These are phyloP conservation scores for Myxozyma mucilagina DNA, from an alignment of 805 yeast genomes.

Conservation along the genomic window DNA sequence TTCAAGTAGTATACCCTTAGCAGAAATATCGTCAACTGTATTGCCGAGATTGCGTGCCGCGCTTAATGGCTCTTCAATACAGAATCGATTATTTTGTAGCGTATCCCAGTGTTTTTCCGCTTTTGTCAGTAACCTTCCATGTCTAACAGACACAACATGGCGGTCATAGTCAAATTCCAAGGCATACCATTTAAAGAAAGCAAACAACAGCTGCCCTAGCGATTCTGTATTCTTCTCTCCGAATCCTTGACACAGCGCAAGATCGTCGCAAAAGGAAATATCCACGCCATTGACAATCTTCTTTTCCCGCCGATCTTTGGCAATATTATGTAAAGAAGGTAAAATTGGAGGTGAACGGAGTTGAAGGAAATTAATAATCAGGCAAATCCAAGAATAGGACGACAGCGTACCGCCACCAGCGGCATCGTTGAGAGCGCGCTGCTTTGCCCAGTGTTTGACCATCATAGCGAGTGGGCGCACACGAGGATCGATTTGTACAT, in stretches of 20 bases:
- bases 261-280: slow-evolving; percentile 33
- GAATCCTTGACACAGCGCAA: slow-evolving; percentile 19
- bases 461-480: slow-evolving; percentile 35
- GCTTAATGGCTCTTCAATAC: slow-evolving; percentile 35
- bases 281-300: slow-evolving; percentile 28
- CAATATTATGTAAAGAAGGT: slow-evolving; percentile 33
- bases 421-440: slow-evolving; percentile 35
- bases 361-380: slow-evolving; percentile 35
- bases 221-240: slow-evolving; percentile 32
- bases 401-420: slow-evolving; percentile 36
- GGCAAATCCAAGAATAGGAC: slow-evolving; percentile 36
- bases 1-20: slow-evolving; percentile 34
- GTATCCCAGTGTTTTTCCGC: slow-evolving; percentile 34
- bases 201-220: slow-evolving; percentile 31
- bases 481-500: slow-evolving; percentile 33
- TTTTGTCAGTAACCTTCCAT: slow-evolving; percentile 32
- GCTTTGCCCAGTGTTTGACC: slow-evolving; percentile 36
- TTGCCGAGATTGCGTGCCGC: slow-evolving; percentile 35
- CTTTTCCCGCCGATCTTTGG: slow-evolving; percentile 4
- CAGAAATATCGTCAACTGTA: slow-evolving; percentile 36
- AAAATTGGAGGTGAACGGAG: slow-evolving; percentile 31
- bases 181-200: slow-evolving; percentile 34
- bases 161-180: slow-evolving; percentile 32
- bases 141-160: slow-evolving; percentile 33
- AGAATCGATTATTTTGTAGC: slow-evolving; percentile 33